Evolutionary conservation across 805 yeast genomes (phyloP).

Genomic region (Kuraishia piskuri): DNA sequence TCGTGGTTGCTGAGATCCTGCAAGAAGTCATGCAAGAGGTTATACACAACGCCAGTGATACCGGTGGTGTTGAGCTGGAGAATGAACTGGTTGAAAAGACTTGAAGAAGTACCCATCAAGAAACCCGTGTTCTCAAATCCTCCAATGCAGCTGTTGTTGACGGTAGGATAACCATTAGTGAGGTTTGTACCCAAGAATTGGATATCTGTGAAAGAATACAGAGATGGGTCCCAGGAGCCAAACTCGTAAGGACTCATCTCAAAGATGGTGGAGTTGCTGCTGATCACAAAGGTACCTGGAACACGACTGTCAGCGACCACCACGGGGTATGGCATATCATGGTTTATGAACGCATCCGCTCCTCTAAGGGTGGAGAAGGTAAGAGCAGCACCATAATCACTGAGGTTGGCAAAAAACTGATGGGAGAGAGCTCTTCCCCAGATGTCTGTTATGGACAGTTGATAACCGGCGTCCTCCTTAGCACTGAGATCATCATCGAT

Average conservation of each 20-base stretch:
- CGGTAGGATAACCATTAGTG: slow-evolving; percentile 45
- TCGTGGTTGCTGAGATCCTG: slow-evolving; percentile 32
- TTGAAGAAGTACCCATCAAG: slow-evolving; percentile 74
- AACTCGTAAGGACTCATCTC: slow-evolving; percentile 61
- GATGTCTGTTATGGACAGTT: slow-evolving; percentile 60
- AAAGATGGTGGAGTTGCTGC: slow-evolving; percentile 60
- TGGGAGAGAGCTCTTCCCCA: slow-evolving; percentile 76
- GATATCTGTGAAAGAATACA: slow-evolving; percentile 55
- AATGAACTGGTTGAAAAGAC: slow-evolving; percentile 64
- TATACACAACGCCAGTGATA: slow-evolving; percentile 34
- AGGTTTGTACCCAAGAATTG: slow-evolving; percentile 65
- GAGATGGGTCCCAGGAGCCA: slow-evolving; percentile 84
- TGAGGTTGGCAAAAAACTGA: slow-evolving; percentile 56
- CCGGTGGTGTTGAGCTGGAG: slow-evolving; percentile 49
- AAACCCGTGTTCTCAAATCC: slow-evolving; percentile 82
- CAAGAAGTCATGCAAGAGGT: slow-evolving; percentile 38
- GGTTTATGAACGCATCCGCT: slow-evolving; percentile 49
- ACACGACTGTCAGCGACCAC: slow-evolving; percentile 56
- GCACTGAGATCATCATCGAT: slow-evolving; percentile 42
- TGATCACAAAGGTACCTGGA: slow-evolving; percentile 49
- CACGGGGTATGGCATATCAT: slow-evolving; percentile 68
- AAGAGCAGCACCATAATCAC: slow-evolving; percentile 57
- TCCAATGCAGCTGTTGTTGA: slow-evolving; percentile 38
- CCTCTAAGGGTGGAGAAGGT: slow-evolving; percentile 51
- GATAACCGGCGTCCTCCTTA: slow-evolving; percentile 57